A percentile compares a stretch with the other conserved stretches of the same genome.
phyloP scores from a whole-genome alignment of 2,329 filamentous ascomycete genomes.

The Aspergillus arachidicola region DNA sequence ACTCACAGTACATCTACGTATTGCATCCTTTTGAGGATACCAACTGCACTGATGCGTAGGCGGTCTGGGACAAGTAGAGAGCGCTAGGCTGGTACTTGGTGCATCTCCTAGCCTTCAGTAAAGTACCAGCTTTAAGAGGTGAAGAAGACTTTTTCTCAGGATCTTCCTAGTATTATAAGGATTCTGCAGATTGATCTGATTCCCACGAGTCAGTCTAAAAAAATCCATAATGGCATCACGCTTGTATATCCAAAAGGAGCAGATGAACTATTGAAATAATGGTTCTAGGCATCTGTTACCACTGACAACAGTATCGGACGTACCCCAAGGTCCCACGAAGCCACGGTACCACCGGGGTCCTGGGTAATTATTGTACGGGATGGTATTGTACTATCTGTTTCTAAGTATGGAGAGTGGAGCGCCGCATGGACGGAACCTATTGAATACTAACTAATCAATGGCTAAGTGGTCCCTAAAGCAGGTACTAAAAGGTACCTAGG shows the following conservation, averaged over 20 bases:
- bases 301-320: background rate
- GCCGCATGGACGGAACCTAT: constrained; percentile 3
- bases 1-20: background rate
- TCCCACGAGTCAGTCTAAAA: background rate
- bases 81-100: background rate
- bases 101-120: background rate
- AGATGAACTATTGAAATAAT: constrained; percentile 2
- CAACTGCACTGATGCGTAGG: background rate
- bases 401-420: constrained; percentile 26
- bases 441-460: constrained; percentile 12
- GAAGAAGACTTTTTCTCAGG: background rate
- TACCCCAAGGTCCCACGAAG: background rate
- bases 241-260: background rate
- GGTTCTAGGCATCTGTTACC: background rate
- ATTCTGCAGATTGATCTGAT: background rate
- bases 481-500: constrained; percentile 16
- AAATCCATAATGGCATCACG: background rate
- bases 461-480: constrained; percentile 22
- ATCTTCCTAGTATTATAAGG: background rate
- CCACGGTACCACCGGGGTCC: background rate
- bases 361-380: background rate
- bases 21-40: background rate
- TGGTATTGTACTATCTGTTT: constrained; percentile 13
- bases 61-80: background rate
- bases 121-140: background rate